Base-by-base conservation (phyloP, 805 yeast species). In the Starmerella vaccinii region DNA sequence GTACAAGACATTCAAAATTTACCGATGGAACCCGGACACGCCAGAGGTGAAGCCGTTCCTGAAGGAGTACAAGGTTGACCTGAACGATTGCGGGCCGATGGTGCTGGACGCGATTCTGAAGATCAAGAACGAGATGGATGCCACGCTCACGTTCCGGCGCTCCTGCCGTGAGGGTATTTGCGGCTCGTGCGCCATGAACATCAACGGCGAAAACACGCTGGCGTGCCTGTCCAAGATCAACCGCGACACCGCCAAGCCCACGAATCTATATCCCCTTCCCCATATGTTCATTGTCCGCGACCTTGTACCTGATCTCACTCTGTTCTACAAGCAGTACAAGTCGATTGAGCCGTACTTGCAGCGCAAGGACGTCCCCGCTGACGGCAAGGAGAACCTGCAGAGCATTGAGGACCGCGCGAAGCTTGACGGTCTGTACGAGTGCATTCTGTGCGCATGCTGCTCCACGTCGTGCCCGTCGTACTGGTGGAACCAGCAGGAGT, bases 401-500 rank as follows among this genome's bases (percentile, higher is more conserved):
- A 75, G 86, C 61, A 77, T 86, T 57, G 95, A 75, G 58, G 98
- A 92, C 74, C 82, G 98, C 72, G 86, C 83, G 71, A 92, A 92
- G 73, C 77, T 90, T 65, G 97, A 92, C 69, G 98, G 98, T 51
- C 73, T 92, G 60, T 90, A 90, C 73, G 97, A 90, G 73, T 90
- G 98, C 76, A 90, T 90, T 63, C 75, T 90, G 66, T 90, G 98
- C 75, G 98, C 98, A 10, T 89, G 98, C 73, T 90, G 98, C 72
- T 89, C 97, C 32, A 92, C 98, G 47, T 82, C 97, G 18, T 92
- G 98, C 75, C 98, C 98, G 49, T 89, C 97, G 3, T 92, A 92
- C 78, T 92, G 98, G 98, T 92, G 98, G 98, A 92, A 92, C 74
- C 95, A 87, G 74, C 95, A 89, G 72, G 95, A 92, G 75, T 92